Conservation (phyloP, 805 yeast genomes). For the Maudiozyma barnettii region DNA sequence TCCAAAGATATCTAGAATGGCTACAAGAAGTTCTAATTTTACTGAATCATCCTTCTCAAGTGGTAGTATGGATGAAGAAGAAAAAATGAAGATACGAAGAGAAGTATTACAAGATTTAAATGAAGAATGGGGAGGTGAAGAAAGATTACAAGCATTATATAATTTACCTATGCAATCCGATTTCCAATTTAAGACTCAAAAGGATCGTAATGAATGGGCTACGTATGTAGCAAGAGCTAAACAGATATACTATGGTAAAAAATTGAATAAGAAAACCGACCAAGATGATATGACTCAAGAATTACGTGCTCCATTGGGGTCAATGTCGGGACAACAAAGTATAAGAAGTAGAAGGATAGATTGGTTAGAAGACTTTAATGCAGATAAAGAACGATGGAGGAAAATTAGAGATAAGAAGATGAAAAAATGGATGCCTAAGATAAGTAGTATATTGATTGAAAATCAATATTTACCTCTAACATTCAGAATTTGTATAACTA, state of each 20-base stretch:
- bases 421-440: slow-evolving; percentile 52
- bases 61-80: slow-evolving; percentile 5
- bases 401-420: slow-evolving; percentile 41
- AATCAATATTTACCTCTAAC: slow-evolving; percentile 78
- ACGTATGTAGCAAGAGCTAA: slow-evolving; percentile 23
- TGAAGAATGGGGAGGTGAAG: slow-evolving; percentile 64
- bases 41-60: neutral
- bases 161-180: slow-evolving; percentile 21
- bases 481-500: slow-evolving; percentile 50
- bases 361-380: slow-evolving; percentile 21
- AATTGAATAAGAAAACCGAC: neutral
- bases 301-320: neutral
- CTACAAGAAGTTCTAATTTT: neutral
- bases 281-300: neutral
- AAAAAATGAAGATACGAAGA: slow-evolving; percentile 10
- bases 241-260: slow-evolving; percentile 16
- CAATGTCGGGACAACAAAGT: neutral
- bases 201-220: slow-evolving; percentile 26
- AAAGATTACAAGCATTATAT: slow-evolving; percentile 46
- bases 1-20: neutral
- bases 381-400: slow-evolving; percentile 23
- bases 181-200: slow-evolving; percentile 19
- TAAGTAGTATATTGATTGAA: slow-evolving; percentile 50
- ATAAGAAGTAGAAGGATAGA: slow-evolving; percentile 6
- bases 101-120: slow-evolving; percentile 35